Base-by-base conservation (phyloP, 1,139 yeast genomes). In the Entelexis paramagnoliae region DNA sequence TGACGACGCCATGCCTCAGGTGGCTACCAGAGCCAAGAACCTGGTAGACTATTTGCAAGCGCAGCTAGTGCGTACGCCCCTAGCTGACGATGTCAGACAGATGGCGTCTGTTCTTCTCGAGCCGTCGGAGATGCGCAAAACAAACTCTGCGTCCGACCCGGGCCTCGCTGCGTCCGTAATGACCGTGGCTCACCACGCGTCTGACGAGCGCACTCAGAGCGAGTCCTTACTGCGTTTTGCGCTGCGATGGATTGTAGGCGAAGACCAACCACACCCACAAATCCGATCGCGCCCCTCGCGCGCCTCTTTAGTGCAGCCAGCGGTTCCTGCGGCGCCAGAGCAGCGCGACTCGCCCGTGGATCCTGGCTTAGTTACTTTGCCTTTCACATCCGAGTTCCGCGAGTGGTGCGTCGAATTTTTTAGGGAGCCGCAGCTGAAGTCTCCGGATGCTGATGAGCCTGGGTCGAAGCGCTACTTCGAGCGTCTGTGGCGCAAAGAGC, bases 371-470 rank as follows among this genome's bases (percentile, higher is more conserved):
- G 36, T 42, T 11, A 9, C 22, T 8, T 51, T 70, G 46, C 89
- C 95, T 0, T 67, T 81, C 24, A 73, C 74, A 16, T 83, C 94
- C 20, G 81, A 82, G 4, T 89, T 91, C 64, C 81, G 89, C 59
- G 95, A 86, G 53, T 91, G 88, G 72, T 80, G 91, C 62, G 74
- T 85, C 58, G 98, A 91, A 64, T 89, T 88, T 64, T 91, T 89
- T 69, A 96, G 89, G 63, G 97, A 89, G 63, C 97, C 99, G 0
- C 97, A 91, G 64, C 84, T 91, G 83, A 80, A 87, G 17, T 81
- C 80, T 57, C 78, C 80, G 53, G 97, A 91, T 62, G 72, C 80
- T 19, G 97, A 91, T 60, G 96, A 89, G 64, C 95, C 96, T 0
- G 98, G 97, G 0, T 85, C 95, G 53, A 79, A 82, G 56, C 91